A percentile compares a stretch with the other conserved stretches of the same genome.
phyloP scores from a whole-genome alignment of 768 basidiomycete genomes.

The Leucosporidium yakuticum region DNA sequence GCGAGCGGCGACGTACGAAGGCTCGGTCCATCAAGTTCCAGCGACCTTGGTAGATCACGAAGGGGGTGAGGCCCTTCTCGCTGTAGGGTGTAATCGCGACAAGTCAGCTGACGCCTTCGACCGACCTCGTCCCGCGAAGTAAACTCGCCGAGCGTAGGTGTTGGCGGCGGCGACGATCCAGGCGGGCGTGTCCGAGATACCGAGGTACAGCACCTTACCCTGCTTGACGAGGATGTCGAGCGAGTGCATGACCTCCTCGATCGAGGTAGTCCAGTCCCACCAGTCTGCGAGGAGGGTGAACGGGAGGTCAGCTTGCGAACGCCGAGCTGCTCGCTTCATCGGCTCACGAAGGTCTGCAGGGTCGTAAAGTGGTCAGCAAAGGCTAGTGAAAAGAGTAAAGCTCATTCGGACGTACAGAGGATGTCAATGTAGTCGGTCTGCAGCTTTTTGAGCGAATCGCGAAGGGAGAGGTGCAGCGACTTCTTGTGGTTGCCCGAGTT shows the following conservation, averaged over 20 bases:
- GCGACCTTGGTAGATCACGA: constrained; percentile 54
- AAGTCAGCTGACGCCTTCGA: constrained; percentile 53
- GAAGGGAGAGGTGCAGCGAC: constrained; percentile 31
- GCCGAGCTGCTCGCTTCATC: no score
- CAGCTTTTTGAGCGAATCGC: constrained; percentile 52
- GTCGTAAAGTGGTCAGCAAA: not conserved
- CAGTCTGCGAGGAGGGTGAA: constrained; percentile 41
- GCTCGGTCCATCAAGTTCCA: constrained; percentile 50
- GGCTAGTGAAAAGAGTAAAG: no score
- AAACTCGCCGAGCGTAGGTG: constrained; percentile 51
- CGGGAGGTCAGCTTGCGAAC: no score
- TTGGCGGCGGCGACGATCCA: constrained; percentile 54
- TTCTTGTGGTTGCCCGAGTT: constrained; percentile 1
- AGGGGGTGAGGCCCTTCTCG: constrained; percentile 42
- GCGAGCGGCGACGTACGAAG: constrained; percentile 32
- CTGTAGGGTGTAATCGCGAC: not conserved
- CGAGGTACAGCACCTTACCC: constrained; percentile 53
- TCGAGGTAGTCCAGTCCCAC: constrained; percentile 37
- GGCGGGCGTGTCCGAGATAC: constrained; percentile 50
- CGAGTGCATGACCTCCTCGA: constrained; percentile 57
- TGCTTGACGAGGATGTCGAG: constrained; percentile 52
- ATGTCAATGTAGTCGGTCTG: constrained; percentile 57
- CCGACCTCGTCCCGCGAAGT: constrained; percentile 49
- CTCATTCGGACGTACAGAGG: constrained; percentile 38
- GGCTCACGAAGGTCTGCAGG: no score